Percentiles rank a stretch among this genome's conserved stretches.
Evolutionary conservation across 2,329 filamentous ascomycete genomes (phyloP).

Genomic region (Blastomyces parvus): DNA sequence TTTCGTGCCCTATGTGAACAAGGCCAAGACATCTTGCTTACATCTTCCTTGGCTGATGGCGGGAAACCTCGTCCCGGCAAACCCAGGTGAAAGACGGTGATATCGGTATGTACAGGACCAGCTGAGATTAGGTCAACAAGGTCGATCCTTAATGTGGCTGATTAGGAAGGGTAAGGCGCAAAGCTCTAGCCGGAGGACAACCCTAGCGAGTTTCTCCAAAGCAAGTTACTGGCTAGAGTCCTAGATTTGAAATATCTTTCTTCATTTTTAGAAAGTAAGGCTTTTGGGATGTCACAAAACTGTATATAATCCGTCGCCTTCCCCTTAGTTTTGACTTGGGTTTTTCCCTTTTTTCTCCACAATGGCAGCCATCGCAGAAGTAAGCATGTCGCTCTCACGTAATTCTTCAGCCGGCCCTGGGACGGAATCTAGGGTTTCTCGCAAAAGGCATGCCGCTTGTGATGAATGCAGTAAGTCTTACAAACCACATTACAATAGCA

Average conservation of each 20-base stretch:
- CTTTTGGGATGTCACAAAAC: background rate
- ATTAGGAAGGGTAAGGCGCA: background rate
- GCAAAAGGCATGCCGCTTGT: slow-evolving; percentile 40
- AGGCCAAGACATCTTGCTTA: background rate
- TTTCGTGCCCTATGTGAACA: background rate
- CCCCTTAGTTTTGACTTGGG: background rate
- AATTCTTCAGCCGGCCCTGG: slow-evolving; percentile 13
- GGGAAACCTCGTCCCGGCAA: too few relatives aligned
- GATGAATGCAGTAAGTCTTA: slow-evolving; percentile 39
- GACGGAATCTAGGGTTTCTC: slow-evolving; percentile 7
- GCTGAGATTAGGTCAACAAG: slow-evolving; percentile 1
- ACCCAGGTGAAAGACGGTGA: background rate
- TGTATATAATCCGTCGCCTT: slow-evolving; percentile 1
- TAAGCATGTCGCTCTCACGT: slow-evolving; percentile 11
- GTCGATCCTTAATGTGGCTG: slow-evolving; percentile 2
- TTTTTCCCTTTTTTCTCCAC: background rate
- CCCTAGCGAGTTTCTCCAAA: background rate
- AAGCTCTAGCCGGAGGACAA: background rate
- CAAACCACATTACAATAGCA: slow-evolving; percentile 15
- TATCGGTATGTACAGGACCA: too few relatives aligned
- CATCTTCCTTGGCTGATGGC: background rate
- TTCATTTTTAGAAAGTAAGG: background rate
- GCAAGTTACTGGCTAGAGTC: background rate
- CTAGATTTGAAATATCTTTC: background rate
- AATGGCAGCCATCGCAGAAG: slow-evolving; percentile 5